A percentile compares a stretch with the other conserved stretches of the same genome.
phyloP scores from a whole-genome alignment of 2,329 filamentous ascomycete genomes.

The Penicillium griseofulvum region DNA sequence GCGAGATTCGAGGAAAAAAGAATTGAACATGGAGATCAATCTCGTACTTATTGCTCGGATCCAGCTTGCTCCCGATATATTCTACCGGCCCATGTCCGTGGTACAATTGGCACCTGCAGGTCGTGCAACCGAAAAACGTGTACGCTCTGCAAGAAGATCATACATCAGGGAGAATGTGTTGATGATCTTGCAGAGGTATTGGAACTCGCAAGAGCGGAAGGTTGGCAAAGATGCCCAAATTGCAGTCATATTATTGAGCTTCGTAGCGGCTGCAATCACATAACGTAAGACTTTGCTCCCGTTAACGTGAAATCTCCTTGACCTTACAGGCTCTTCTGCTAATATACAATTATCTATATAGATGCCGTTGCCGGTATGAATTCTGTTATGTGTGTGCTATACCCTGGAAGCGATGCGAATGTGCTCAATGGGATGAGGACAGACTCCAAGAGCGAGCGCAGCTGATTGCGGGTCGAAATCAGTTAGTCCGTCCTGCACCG shows the following conservation, averaged over 20 bases:
- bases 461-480: neutral
- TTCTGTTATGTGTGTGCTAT: constrained; percentile 35
- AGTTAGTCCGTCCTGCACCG: neutral
- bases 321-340: neutral
- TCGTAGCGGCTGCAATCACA: constrained; percentile 34
- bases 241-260: constrained; percentile 58
- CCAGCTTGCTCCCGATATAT: constrained; percentile 27
- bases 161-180: constrained; percentile 25
- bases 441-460: neutral
- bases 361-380: constrained; percentile 29
- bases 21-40: constrained; percentile 23
- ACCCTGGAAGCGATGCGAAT: constrained; percentile 30
- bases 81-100: constrained; percentile 10
- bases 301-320: neutral
- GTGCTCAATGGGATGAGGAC: constrained; percentile 21
- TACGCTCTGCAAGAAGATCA: constrained; percentile 23
- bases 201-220: constrained; percentile 62
- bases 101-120: constrained; percentile 19
- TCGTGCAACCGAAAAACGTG: constrained; percentile 22
- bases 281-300: constrained; percentile 27
- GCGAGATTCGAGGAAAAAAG: constrained; percentile 18
- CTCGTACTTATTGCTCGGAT: constrained; percentile 28
- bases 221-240: constrained; percentile 73
- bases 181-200: constrained; percentile 42
- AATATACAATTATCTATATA: constrained; percentile 2